Evolutionary conservation across 2,329 filamentous ascomycete genomes (phyloP), one percentile per base, ranked within the genome.

Genomic region (Verticillium longisporum): DNA sequence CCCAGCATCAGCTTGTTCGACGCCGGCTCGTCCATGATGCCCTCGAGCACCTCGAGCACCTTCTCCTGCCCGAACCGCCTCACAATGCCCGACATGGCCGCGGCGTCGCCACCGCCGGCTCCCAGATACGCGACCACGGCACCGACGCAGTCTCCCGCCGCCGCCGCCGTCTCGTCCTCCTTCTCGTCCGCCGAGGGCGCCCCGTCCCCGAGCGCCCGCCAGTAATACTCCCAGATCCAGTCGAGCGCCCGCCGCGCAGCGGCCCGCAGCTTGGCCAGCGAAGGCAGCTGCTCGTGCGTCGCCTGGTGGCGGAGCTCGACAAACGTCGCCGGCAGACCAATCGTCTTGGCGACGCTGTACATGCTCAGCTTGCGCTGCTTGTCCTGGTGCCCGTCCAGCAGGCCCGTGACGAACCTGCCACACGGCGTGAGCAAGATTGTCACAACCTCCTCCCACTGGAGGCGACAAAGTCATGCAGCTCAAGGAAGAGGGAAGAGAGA

Each of bases 201-300:
- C 6, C n/a, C 69, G 5, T 72, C 70, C 1, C 70, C 66, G 21
- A 86, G 71, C 54, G 82, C 76, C 68, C 74, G 76, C 93, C 93
- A 98, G 77, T 96, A 97, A 73, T 91, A 91, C 59, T 87, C 82
- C 91, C 91, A 97, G 58, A 97, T 87, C 93, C 93, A 97, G 55
- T 80, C 79, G 64, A 97, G 78, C 1, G 89, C 91, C 67, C 88
- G 85, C 64, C 80, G 77, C 1, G 89, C 85, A 1, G 89, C 89
- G 38, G 82, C 81, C 59, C 91, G 84, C 64, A 97, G 78, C 64
- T 91, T 87, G 11, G 84, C 80, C 59, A 97, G 78, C 1, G 88
- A 87, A 0, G 93, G 93, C 61, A 97, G 78, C 71, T 92, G 90
- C 73, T 96, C 91, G 73, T 98, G 93, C 50, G 92, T 96, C 54